Percentiles rank a stretch among this genome's conserved stretches.
phyloP scores from a whole-genome alignment of 176 grass and related monocot genomes.

The Phragmites australis region DNA sequence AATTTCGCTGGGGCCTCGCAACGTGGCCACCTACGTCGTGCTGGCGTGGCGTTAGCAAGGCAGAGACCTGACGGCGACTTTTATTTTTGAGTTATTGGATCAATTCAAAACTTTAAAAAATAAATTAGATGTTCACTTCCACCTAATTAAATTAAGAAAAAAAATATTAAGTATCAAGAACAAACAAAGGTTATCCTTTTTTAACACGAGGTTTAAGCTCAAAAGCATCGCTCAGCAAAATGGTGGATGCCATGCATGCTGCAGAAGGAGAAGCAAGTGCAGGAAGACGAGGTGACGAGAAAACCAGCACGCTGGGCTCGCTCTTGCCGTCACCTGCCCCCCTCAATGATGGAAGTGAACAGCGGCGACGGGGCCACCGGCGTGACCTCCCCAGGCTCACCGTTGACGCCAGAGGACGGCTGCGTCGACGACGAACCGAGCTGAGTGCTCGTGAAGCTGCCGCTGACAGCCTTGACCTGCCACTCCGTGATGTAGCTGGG shows the following conservation, averaged over 20 bases:
- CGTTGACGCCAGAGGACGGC: constrained; percentile 13
- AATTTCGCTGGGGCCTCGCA: no score
- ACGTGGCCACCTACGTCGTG: no score
- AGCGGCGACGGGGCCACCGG: constrained; percentile 20
- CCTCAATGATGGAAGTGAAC: constrained; percentile 40
- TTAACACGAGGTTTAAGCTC: no score
- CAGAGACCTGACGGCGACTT: no score
- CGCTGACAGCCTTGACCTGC: constrained; percentile 47
- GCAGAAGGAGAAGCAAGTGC: no score
- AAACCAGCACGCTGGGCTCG: neutral
- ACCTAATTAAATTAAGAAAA: no score
- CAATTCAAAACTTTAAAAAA: no score
- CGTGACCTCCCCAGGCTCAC: neutral
- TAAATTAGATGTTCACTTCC: no score
- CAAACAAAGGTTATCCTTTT: no score
- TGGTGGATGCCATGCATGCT: neutral
- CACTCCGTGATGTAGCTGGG: constrained; percentile 73
- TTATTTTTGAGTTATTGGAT: no score
- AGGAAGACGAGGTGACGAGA: neutral
- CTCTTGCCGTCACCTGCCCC: constrained; percentile 51
- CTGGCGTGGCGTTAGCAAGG: no score
- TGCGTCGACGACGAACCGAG: constrained; percentile 17
- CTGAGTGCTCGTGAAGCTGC: constrained; percentile 41
- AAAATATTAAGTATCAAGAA: no score
- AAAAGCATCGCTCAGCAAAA: neutral